Evolutionary conservation across 331 rosid genomes (phyloP), one percentile per base, ranked within the genome.

Genomic region (Pyracantha coccinea): DNA sequence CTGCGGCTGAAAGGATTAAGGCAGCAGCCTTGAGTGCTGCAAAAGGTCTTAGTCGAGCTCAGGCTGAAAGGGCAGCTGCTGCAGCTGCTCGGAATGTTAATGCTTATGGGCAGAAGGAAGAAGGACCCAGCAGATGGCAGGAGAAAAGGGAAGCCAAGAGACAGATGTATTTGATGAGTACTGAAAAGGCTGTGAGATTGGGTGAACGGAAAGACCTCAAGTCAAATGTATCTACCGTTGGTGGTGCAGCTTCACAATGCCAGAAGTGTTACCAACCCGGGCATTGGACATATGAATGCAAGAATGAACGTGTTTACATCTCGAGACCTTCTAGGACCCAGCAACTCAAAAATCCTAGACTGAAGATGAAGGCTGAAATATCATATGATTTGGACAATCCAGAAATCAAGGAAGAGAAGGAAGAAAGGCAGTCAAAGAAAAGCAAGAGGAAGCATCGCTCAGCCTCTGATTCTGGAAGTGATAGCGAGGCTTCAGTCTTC

Each of bases 101-200:
- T 75, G 99, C 99, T 69, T 95, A 95, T 80, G 99, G 99, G 78
- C 98, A 95, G 89, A 95, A 95, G 75, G 99, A 95, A 79, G 99
- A 95, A 85, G 98, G 99, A 21, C 99, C 99, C 33, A 95, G 99
- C 87, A 86, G 99, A 90, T 95, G 99, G 99, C 99, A 95, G 88
- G 99, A 95, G 91, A 95, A 95, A 72, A 86, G 97, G 83, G 99
- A 95, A 77, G 98, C 98, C 3, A 95, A 92, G 90, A 90, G 99
- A 79, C 99, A 95, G 77, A 92, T 95, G 99, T 95, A 95, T 80
- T 81, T 95, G 89, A 89, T 88, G 96, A 95, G 99, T 89, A 95
- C 99, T 55, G 99, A 95, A 62, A 90, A 95, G 77, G 96, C 97
- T 68, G 99, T 95, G 52, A 87, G 84, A 78, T 86, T 95, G 87